Conservation (phyloP, 2,329 filamentous ascomycete genomes). For the Phyllosticta citriasiana region DNA sequence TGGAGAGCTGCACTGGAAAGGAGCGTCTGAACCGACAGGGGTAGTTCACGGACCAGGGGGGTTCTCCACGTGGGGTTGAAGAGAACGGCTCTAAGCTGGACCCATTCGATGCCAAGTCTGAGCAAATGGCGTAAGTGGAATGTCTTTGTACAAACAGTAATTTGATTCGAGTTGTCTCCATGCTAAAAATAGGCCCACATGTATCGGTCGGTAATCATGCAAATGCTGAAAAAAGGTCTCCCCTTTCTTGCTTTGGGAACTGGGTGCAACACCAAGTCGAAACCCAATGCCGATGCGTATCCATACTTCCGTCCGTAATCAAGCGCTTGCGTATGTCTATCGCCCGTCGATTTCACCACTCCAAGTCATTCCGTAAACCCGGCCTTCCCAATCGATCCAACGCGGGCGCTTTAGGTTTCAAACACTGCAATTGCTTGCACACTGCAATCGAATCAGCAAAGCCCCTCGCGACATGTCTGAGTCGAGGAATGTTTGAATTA, state of each 20-base stretch:
- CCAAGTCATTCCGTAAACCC: not conserved
- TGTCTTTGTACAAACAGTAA: not conserved
- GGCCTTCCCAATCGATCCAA: not conserved
- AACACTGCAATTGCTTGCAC: conserved; percentile 5
- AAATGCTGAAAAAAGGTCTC: not conserved
- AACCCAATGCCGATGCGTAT: not conserved
- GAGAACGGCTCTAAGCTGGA: too few species aligned
- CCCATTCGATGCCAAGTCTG: too few species aligned
- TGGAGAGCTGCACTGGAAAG: not conserved
- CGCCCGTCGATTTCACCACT: not conserved
- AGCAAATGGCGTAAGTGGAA: too few species aligned
- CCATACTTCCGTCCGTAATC: not conserved
- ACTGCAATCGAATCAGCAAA: not conserved
- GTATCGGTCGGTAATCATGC: not conserved
- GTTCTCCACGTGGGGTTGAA: too few species aligned
- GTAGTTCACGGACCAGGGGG: too few species aligned
- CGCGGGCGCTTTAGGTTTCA: not conserved
- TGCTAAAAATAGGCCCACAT: not conserved
- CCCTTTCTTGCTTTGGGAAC: not conserved
- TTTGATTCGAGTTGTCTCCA: not conserved
- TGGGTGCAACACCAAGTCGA: not conserved
- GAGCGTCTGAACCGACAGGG: not conserved
- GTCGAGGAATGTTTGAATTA: conserved; percentile 4
- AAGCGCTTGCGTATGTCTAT: not conserved
- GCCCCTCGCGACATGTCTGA: not conserved